Conservation (phyloP, 306 rosid species). For the Notholithocarpus densiflorus region DNA sequence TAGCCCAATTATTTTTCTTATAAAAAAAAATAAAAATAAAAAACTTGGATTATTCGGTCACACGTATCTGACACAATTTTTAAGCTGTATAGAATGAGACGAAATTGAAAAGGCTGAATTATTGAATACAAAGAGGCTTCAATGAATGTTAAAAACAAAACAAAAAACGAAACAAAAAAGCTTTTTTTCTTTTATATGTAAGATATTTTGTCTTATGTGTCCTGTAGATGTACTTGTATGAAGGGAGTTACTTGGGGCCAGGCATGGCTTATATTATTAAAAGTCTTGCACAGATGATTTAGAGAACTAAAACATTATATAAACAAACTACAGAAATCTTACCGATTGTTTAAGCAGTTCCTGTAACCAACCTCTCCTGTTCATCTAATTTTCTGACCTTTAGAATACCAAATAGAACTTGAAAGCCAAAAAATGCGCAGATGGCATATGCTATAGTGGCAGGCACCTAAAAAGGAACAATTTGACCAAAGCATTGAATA, state of each 20-base stretch:
- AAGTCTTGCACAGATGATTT: neutral
- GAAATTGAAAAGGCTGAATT: neutral
- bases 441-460: conserved; percentile 60
- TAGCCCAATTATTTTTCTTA: no score
- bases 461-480: conserved; percentile 63
- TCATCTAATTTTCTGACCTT: conserved; percentile 86
- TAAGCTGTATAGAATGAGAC: neutral
- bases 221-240: neutral
- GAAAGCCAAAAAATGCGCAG: conserved; percentile 80
- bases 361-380: conserved; percentile 78
- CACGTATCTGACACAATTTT: neutral
- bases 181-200: no score
- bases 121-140: neutral
- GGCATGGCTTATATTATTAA: neutral
- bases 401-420: conserved; percentile 84
- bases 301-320: neutral
- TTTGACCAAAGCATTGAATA: conserved; percentile 14
- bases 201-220: neutral
- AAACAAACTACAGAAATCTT: conserved; percentile 18
- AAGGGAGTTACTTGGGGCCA: neutral
- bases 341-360: conserved; percentile 70
- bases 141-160: neutral
- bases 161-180: neutral
- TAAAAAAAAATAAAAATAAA: neutral
- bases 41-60: neutral